Evolutionary conservation across 2,329 filamentous ascomycete genomes (phyloP), one percentile per base, ranked within the genome.

Genomic region (Ascochyta fabae): DNA sequence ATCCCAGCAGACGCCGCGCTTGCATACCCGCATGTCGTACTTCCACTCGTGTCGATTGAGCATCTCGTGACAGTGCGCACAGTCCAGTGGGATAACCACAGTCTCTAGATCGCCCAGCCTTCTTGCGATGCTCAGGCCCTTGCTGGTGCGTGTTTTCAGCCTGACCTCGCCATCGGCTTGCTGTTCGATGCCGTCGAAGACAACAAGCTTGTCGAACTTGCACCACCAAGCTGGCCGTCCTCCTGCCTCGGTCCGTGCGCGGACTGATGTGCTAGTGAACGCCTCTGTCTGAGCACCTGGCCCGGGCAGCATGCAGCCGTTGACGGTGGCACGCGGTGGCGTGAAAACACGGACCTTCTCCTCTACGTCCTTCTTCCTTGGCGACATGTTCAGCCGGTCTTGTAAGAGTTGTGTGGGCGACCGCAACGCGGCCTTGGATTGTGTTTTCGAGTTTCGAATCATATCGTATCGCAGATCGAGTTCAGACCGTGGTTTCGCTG

Each of bases 211-310:
- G 38, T 75, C 72, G 31, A 68, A 60, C 41, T 73, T 73, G 47
- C 72, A 74, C 72, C 72, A 74, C 72, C 72, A 74, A 4, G 70
- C 66, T 1, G 72, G 68, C 3, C 66, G 56, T 5, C 56, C 43
- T 3, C 45, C 44, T 4, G 58, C 48, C 35, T 69, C 65, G 3
- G 70, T 74, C 6, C 59, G 50, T 7, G 70, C 71, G 15, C 71
- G 63, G 0, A 74, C 64, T 1, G 62, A 65, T 8, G 63, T 60
- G 40, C 71, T 70, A 2, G 58, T 63, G 36, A 74, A 72, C 0
- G 66, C 59, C 8, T 52, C 58, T 31, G 61, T 33, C 6, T 66
- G 63, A 1, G 54, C 61, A 2, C 54, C 59, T 2, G 72, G 71
- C 10, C 63, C 65, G 0, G 71, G 71, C 3, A 74, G 52, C 31